A percentile compares a stretch with the other conserved stretches of the same genome.
Conservation (phyloP, 768 basidiomycete species). For the Suillus decipiens region DNA sequence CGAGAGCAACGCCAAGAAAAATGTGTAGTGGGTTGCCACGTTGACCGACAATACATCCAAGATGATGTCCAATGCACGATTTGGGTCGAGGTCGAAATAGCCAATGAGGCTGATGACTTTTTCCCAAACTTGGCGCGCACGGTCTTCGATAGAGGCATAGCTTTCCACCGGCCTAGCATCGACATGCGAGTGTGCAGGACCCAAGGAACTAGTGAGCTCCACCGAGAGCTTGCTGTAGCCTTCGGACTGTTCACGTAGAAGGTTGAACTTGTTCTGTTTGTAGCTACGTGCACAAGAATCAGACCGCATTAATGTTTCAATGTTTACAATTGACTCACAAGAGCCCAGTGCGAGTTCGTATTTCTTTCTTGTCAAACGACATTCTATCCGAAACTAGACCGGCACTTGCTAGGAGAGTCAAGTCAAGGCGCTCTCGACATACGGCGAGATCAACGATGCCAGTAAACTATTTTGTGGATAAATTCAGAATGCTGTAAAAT, state of each 20-base stretch:
- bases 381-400: constrained; percentile 71
- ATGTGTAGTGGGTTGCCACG: constrained; percentile 78
- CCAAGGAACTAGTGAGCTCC: constrained; percentile 77
- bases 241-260: constrained; percentile 95
- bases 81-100: constrained; percentile 96
- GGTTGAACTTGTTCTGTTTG: constrained; percentile 98
- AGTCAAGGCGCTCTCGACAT: constrained; percentile 77
- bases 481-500: constrained; percentile 7
- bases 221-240: constrained; percentile 92
- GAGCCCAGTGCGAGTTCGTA: constrained; percentile 75
- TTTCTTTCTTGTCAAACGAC: constrained; percentile 75
- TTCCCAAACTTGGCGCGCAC: constrained; percentile 75
- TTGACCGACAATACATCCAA: constrained; percentile 88
- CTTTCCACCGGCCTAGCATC: constrained; percentile 70
- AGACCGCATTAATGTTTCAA: constrained; percentile 6
- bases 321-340: constrained; percentile 57
- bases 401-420: constrained; percentile 58
- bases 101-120: constrained; percentile 88
- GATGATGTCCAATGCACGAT: constrained; percentile 89
- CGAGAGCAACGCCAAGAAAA: constrained; percentile 85
- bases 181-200: constrained; percentile 67
- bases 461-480: constrained; percentile 44
- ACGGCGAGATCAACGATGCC: constrained; percentile 58
- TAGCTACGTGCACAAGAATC: constrained; percentile 54
- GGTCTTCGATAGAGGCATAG: constrained; percentile 54